Evolutionary conservation across 305 asterid species (phyloP), one percentile per base, ranked within the genome.

Genomic region (Petunia hybrid): DNA sequence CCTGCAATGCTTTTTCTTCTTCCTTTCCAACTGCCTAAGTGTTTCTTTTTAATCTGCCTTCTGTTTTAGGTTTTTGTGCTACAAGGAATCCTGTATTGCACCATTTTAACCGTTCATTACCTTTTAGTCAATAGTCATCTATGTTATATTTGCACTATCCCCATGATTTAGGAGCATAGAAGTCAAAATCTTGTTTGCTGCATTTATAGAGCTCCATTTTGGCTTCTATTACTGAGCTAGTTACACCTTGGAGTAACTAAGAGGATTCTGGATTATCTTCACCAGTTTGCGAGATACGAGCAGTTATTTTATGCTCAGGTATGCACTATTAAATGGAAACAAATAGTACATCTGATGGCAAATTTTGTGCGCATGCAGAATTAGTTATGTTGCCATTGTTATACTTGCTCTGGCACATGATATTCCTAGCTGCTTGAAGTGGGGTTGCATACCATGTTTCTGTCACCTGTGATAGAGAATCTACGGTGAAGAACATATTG

Each of bases 241-340:
- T 67, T 41, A 67, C 75, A 41, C 55, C 55, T 42, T 67, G 75
- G 75, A 67, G 74, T 67, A 67, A 3, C 55, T 67, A 68, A 68
- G 56, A 42, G 56, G 75, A 68, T 42, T 36, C 75, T 68, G 75
- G 74, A 3, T 7, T 41, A 16, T 68, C 55, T 67, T 67, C 36
- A 14, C 53, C 75, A 14, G 55, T 67, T 67, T 41, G 41, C 14
- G 38, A 41, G 75, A 68, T 42, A n/a, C 53, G 38, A 68, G 55
- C 39, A 68, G 55, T 42, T 39, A 42, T n/a, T 68, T 14, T 42
- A 68, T 42, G 14, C 38, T 41, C 56, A 41, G 4, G 75, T 68
- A 68, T 68, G 16, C 39, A n/a, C 14, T 42, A 38, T 38, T 67
- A n/a, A 41, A n/a, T 67, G 55, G 55, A 41, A 67, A 53, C 74